phyloP scores from a whole-genome alignment of 805 yeast species.

The Wickerhamiella australiensis region DNA sequence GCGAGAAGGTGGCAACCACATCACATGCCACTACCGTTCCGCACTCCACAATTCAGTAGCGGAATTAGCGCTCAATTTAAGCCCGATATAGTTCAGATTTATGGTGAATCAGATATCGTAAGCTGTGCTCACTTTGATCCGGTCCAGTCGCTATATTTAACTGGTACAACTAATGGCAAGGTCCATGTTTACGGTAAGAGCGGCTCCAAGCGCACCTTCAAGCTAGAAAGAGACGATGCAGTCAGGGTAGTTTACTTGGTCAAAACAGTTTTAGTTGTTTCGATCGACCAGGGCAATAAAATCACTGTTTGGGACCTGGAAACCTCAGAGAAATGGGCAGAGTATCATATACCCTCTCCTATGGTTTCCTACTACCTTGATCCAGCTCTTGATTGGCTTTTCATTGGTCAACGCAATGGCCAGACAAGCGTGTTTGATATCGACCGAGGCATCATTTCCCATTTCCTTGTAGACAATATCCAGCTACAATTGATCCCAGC shows the following conservation, averaged over 20 bases:
- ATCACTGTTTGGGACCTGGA: conserved; percentile 61
- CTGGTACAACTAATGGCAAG: conserved; percentile 58
- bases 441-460: conserved; percentile 59
- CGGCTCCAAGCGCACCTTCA: conserved; percentile 58
- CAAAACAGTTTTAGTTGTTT: conserved; percentile 71
- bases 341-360: conserved; percentile 49
- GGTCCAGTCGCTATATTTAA: conserved; percentile 72
- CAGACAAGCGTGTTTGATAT: conserved; percentile 60
- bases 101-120: conserved; percentile 56
- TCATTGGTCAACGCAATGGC: conserved; percentile 73
- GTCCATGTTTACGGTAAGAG: conserved; percentile 76
- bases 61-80: conserved; percentile 22
- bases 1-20: too few species aligned
- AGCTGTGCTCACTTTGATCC: conserved; percentile 72
- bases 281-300: conserved; percentile 47
- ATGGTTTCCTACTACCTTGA: conserved; percentile 66
- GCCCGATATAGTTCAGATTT: conserved; percentile 29
- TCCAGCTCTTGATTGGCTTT: conserved; percentile 79
- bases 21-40: conserved; percentile 6
- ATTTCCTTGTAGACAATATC: conserved; percentile 49
- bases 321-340: conserved; percentile 46
- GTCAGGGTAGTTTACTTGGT: conserved; percentile 52
- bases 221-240: conserved; percentile 35
- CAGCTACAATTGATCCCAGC: conserved; percentile 53
- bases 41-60: conserved; percentile 18